A percentile compares a stretch with the other conserved stretches of the same genome.
Evolutionary conservation across 345 rosid genomes (phyloP).

Genomic region (Gossypium rotundifolium): DNA sequence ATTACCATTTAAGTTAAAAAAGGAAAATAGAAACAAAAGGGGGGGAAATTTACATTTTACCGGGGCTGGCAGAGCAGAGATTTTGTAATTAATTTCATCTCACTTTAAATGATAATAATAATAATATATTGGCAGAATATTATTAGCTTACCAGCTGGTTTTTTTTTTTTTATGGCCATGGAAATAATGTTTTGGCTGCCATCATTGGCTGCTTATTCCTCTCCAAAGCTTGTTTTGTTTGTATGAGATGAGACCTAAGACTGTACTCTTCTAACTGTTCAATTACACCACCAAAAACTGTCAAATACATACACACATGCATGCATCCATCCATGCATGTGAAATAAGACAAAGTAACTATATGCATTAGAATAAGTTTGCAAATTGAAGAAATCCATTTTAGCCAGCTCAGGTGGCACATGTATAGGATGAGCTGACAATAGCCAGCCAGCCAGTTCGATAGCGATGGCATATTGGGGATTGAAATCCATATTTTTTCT

Average conservation of each 20-base stretch:
- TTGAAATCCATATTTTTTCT: background rate
- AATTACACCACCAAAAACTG: conserved; percentile 9
- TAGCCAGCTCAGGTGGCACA: background rate
- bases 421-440: background rate
- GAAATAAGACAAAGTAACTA: background rate
- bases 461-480: background rate
- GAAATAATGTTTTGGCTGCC: conserved; percentile 20
- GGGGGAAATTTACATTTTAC: conserved; percentile 34
- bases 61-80: conserved; percentile 17
- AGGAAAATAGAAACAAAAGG: conserved; percentile 3
- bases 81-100: conserved; percentile 1
- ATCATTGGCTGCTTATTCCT: conserved; percentile 25
- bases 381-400: background rate
- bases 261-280: conserved; percentile 18
- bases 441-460: background rate
- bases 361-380: background rate
- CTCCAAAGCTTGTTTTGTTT: conserved; percentile 45
- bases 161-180: conserved; percentile 18
- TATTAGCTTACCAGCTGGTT: conserved; percentile 21
- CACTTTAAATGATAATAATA: conserved; percentile 6
- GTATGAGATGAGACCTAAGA: conserved; percentile 55
- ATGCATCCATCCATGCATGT: background rate
- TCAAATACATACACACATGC: background rate
- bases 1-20: conserved; percentile 13
- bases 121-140: conserved; percentile 19